Conservation (phyloP, 805 yeast genomes). For the Sugiyamaella floridensis region DNA sequence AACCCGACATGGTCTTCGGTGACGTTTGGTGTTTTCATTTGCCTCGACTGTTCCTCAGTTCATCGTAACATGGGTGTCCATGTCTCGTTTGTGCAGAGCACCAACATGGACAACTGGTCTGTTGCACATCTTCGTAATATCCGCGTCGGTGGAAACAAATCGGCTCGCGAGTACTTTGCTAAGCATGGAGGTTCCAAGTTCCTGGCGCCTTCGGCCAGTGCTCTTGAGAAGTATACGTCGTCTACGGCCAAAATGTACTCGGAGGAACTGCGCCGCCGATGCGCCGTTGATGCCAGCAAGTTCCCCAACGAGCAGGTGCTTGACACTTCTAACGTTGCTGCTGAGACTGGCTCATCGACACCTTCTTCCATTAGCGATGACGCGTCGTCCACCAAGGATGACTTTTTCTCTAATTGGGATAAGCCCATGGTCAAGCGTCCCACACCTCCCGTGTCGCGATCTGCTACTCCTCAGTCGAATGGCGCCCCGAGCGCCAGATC, state of each 20-base stretch:
- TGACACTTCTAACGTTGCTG: constrained; percentile 37
- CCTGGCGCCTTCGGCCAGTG: constrained; percentile 51
- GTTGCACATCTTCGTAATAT: constrained; percentile 82
- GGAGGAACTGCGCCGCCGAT: constrained; percentile 66
- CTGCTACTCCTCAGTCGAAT: constrained; percentile 27
- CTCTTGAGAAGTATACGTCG: constrained; percentile 72
- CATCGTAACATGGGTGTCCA: constrained; percentile 97
- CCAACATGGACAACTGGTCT: constrained; percentile 91
- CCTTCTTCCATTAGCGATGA: constrained; percentile 7
- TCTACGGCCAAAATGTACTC: constrained; percentile 74
- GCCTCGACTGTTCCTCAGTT: constrained; percentile 91
- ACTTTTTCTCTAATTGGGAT: constrained; percentile 88
- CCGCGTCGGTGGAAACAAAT: constrained; percentile 89
- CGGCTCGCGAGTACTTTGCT: constrained; percentile 72
- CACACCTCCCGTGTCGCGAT: constrained; percentile 38
- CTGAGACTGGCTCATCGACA: constrained; percentile 18
- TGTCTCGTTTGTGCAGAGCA: constrained; percentile 87
- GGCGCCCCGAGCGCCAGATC: constrained; percentile 10
- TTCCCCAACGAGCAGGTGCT: constrained; percentile 71
- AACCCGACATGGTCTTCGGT: constrained; percentile 99
- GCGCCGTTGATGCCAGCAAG: constrained; percentile 54
- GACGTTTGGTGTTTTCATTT: constrained; percentile 87
- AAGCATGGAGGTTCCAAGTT: constrained; percentile 80
- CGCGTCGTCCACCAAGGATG: constrained; percentile 44
- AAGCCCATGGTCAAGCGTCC: constrained; percentile 49